Conservation (phyloP, 371 early-diverging fungal genomes). For the Amoeboaphelidium occidentale region DNA sequence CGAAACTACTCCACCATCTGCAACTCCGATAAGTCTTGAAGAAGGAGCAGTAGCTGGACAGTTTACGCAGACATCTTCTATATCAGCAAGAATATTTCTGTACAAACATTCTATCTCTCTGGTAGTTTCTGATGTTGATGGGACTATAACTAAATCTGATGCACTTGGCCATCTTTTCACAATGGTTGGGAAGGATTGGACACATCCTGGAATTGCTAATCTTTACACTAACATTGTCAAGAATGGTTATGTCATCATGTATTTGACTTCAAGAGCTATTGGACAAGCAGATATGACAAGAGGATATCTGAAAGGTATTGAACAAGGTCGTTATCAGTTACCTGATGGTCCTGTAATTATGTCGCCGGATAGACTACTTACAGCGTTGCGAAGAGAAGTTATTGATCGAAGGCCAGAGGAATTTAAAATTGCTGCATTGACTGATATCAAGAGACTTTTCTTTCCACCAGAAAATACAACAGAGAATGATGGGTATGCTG, state of each 20-base stretch:
- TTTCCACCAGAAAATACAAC: too few species aligned
- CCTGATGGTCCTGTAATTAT: constrained; percentile 95
- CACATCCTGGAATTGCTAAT: constrained; percentile 87
- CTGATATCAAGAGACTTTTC: constrained; percentile 73
- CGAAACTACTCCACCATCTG: too few species aligned
- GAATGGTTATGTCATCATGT: constrained; percentile 92
- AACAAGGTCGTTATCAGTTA: constrained; percentile 62
- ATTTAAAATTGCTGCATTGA: constrained; percentile 90
- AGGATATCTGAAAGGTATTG: constrained; percentile 66
- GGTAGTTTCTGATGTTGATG: constrained; percentile 97
- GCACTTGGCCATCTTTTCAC: constrained; percentile 89
- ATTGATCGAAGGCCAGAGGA: constrained; percentile 85
- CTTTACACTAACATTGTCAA: constrained; percentile 78
- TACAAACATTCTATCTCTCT: constrained; percentile 68
- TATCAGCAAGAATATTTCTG: constrained; percentile 60
- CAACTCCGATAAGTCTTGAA: too few species aligned
- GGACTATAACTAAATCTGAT: constrained; percentile 98
- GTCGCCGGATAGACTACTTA: constrained; percentile 86
- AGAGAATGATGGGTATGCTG: too few species aligned
- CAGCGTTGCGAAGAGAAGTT: constrained; percentile 77
- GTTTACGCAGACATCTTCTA: constrained; percentile 46
- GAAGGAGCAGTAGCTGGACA: too few species aligned
- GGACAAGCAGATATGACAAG: constrained; percentile 69
- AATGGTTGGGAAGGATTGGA: constrained; percentile 97
- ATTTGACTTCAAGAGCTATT: constrained; percentile 89